Percentiles rank a stretch among this genome's conserved stretches.
These are phyloP conservation scores for Wickerhamomyces xylosicus DNA, from an alignment of 805 yeast species.

Conservation along the genomic window DNA sequence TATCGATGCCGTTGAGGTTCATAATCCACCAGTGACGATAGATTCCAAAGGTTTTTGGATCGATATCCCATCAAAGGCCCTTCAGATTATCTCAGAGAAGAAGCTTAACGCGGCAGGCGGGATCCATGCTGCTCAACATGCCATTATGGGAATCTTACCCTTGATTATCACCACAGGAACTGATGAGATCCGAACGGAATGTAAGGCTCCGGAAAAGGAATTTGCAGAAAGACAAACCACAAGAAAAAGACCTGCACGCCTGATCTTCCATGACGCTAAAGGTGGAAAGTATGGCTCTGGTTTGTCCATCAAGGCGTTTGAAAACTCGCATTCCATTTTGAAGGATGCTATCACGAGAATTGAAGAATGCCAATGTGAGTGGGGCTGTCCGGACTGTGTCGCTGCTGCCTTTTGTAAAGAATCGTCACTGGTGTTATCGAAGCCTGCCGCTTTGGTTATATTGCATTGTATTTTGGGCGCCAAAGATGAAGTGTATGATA, in stretches of 20 bases:
- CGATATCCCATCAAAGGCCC: constrained; percentile 62
- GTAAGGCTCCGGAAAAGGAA: constrained; percentile 96
- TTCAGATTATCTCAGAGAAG: constrained; percentile 48
- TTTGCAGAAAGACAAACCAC: constrained; percentile 65
- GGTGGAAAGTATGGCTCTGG: constrained; percentile 82
- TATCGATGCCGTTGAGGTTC: constrained; percentile 89
- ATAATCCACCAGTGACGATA: constrained; percentile 69
- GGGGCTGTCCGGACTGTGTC: constrained; percentile 75
- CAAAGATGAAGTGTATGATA: constrained; percentile 29
- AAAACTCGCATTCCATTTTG: constrained; percentile 59
- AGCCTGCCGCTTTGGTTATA: constrained; percentile 72
- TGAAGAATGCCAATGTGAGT: constrained; percentile 55
- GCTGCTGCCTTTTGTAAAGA: constrained; percentile 78
- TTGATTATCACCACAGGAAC: constrained; percentile 59
- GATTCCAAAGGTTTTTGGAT: constrained; percentile 85
- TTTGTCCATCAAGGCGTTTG: constrained; percentile 68
- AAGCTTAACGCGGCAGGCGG: constrained; percentile 72
- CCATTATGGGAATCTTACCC: constrained; percentile 71
- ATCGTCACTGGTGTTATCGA: constrained; percentile 71
- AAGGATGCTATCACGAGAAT: constrained; percentile 49
- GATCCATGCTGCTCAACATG: constrained; percentile 95
- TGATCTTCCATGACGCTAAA: constrained; percentile 73
- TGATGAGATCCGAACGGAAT: constrained; percentile 82
- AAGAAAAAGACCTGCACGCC: constrained; percentile 77
- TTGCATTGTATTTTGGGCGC: constrained; percentile 51